phyloP scores from a whole-genome alignment of 2,329 filamentous ascomycete genomes.

The Aspergillus chevalieri region DNA sequence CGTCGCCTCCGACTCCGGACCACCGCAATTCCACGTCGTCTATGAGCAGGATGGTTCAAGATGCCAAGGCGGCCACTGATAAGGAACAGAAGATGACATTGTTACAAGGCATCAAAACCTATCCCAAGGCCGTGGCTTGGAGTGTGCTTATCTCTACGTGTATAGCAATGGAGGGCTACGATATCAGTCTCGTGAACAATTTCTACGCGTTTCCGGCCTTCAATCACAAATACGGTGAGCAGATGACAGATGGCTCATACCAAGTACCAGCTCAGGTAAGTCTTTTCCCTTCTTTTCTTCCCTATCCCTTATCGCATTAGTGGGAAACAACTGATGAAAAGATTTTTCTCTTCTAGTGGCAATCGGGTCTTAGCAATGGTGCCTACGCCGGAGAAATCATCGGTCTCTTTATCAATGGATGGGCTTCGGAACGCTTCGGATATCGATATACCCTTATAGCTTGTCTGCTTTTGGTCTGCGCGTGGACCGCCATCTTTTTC shows the following conservation, averaged over 20 bases:
- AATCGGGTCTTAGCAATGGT: slow-evolving; percentile 41
- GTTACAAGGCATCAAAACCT: slow-evolving; percentile 69
- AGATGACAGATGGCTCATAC: slow-evolving; percentile 28
- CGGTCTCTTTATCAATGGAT: slow-evolving; percentile 48
- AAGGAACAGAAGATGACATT: slow-evolving; percentile 62
- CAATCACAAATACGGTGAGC: slow-evolving; percentile 36
- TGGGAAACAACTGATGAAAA: slow-evolving; percentile 11
- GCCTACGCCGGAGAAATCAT: slow-evolving; percentile 44
- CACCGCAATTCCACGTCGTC: slow-evolving; percentile 16
- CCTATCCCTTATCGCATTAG: neutral
- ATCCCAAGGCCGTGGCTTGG: slow-evolving; percentile 82
- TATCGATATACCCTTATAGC: slow-evolving; percentile 48
- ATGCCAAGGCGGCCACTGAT: slow-evolving; percentile 38
- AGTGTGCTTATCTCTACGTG: slow-evolving; percentile 81
- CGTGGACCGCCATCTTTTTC: slow-evolving; percentile 48
- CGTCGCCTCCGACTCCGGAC: slow-evolving; percentile 10
- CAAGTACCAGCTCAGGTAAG: slow-evolving; percentile 35
- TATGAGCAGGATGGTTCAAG: slow-evolving; percentile 31
- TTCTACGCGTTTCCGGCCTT: slow-evolving; percentile 54
- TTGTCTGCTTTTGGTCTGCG: slow-evolving; percentile 41
- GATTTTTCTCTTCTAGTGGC: slow-evolving; percentile 29
- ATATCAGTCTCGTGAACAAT: slow-evolving; percentile 74
- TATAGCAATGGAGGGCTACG: slow-evolving; percentile 88
- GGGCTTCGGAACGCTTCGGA: slow-evolving; percentile 46
- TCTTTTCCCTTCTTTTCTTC: slow-evolving; percentile 2